Evolutionary conservation across 163 green algal genomes (phyloP).

Genomic region (Chloromonas sp.): DNA sequence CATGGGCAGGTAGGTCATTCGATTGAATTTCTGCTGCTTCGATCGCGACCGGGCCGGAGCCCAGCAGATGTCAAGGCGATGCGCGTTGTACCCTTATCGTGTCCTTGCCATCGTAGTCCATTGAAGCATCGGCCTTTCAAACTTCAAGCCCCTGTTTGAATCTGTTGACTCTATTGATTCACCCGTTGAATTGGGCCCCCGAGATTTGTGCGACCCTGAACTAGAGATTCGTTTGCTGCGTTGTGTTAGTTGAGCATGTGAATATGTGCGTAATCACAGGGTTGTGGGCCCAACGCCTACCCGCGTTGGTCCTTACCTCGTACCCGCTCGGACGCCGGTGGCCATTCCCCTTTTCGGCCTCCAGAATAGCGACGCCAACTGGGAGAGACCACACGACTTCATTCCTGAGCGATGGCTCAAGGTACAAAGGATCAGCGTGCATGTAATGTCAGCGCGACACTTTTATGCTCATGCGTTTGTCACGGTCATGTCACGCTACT

Average conservation of each 20-base stretch:
- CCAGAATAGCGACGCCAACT: constrained; percentile 43
- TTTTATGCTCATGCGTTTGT: background rate
- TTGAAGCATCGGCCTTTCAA: too few species aligned
- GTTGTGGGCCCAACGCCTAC: background rate
- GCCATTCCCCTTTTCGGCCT: constrained; percentile 44
- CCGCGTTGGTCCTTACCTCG: constrained; percentile 13
- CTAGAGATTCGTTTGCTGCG: too few species aligned
- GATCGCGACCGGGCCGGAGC: too few species aligned
- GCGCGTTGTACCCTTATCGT: too few species aligned
- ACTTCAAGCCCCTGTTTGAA: too few species aligned
- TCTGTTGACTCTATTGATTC: too few species aligned
- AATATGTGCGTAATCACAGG: background rate
- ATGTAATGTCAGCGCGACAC: background rate
- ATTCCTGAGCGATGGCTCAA: constrained; percentile 40
- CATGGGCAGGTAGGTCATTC: constrained; percentile 33
- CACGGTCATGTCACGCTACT: too few species aligned
- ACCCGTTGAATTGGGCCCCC: too few species aligned
- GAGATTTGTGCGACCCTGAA: too few species aligned
- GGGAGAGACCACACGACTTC: constrained; percentile 35
- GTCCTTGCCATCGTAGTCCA: too few species aligned
- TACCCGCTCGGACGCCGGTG: constrained; percentile 30
- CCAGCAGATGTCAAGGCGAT: too few species aligned
- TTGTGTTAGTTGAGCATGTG: background rate
- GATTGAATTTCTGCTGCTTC: too few species aligned
- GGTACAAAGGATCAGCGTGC: background rate